A percentile compares a stretch with the other conserved stretches of the same genome.
phyloP scores from a whole-genome alignment of 805 yeast genomes.

The Saturnispora ahearnii region DNA sequence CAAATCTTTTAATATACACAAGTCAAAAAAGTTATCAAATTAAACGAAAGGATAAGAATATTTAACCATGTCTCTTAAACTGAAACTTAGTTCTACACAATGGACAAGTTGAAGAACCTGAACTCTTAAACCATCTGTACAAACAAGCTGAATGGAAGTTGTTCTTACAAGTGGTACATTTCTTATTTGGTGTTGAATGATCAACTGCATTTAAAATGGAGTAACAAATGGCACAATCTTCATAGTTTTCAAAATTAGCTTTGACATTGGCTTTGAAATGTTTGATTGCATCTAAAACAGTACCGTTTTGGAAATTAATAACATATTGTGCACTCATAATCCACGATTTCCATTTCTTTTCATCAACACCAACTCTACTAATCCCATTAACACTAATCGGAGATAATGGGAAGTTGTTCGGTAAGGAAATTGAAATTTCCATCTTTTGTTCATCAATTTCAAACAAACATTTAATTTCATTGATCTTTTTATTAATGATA shows the following conservation, averaged over 20 bases:
- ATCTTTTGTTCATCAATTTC: conserved; percentile 79
- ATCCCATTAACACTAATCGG: conserved; percentile 72
- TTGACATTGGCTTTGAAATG: conserved; percentile 66
- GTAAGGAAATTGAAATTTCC: conserved; percentile 70
- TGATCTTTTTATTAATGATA: conserved; percentile 48
- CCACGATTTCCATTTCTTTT: conserved; percentile 93
- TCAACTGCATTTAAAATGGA: conserved; percentile 80
- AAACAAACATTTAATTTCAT: conserved; percentile 66
- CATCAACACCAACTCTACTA: conserved; percentile 77
- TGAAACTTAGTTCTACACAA: conserved; percentile 56
- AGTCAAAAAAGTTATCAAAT: too few relatives aligned
- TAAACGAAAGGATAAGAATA: not conserved
- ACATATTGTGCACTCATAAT: conserved; percentile 80
- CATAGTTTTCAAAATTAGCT: conserved; percentile 85
- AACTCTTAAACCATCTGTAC: conserved; percentile 94
- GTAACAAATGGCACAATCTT: conserved; percentile 96
- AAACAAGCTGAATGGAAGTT: conserved; percentile 94
- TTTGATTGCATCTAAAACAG: conserved; percentile 58
- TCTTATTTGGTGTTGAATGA: conserved; percentile 80
- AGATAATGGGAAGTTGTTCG: conserved; percentile 68
- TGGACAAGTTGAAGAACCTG: conserved; percentile 90
- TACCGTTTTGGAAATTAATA: conserved; percentile 64
- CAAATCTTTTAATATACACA: too few relatives aligned
- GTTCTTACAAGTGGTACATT: conserved; percentile 84
- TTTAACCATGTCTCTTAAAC: conserved; percentile 23